Evolutionary conservation across 2,329 filamentous ascomycete genomes (phyloP).

Genomic region (Tolypocladium pustulatum): DNA sequence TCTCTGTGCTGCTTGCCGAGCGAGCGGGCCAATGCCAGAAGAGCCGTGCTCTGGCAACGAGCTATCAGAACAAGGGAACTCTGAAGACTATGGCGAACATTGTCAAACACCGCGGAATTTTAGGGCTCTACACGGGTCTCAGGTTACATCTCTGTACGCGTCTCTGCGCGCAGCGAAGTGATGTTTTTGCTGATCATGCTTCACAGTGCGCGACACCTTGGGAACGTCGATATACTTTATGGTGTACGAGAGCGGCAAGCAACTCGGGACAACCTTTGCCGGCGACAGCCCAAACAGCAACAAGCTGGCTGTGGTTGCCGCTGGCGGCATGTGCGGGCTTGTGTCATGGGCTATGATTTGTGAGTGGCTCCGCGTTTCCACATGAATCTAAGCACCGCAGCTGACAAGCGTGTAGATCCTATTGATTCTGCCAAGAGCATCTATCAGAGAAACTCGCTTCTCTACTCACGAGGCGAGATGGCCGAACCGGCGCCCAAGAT

Average conservation of each 20-base stretch:
- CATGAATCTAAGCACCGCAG: neutral
- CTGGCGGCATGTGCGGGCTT: slow-evolving; percentile 72
- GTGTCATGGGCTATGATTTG: slow-evolving; percentile 72
- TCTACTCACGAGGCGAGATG: slow-evolving; percentile 53
- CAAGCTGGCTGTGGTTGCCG: slow-evolving; percentile 66
- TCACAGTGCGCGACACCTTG: slow-evolving; percentile 65
- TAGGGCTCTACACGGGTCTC: slow-evolving; percentile 73
- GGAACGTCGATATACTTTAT: slow-evolving; percentile 82
- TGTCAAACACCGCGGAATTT: slow-evolving; percentile 60
- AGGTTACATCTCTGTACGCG: slow-evolving; percentile 64
- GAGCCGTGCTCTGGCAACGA: slow-evolving; percentile 50
- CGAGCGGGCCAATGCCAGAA: slow-evolving; percentile 25
- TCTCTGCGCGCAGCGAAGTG: neutral
- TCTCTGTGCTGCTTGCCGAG: slow-evolving; percentile 64
- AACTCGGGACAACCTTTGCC: slow-evolving; percentile 64
- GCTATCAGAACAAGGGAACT: slow-evolving; percentile 70
- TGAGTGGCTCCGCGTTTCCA: slow-evolving; percentile 27
- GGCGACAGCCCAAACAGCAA: slow-evolving; percentile 65
- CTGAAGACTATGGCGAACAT: slow-evolving; percentile 68
- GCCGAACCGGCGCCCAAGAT: slow-evolving; percentile 61
- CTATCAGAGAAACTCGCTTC: slow-evolving; percentile 72
- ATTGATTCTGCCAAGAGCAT: slow-evolving; percentile 79
- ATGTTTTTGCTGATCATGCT: slow-evolving; percentile 4
- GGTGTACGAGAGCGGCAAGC: slow-evolving; percentile 80
- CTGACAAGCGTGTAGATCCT: slow-evolving; percentile 34